Conservation (phyloP, 1,284 basidiomycete genomes). For the Takashimella tepidaria region DNA sequence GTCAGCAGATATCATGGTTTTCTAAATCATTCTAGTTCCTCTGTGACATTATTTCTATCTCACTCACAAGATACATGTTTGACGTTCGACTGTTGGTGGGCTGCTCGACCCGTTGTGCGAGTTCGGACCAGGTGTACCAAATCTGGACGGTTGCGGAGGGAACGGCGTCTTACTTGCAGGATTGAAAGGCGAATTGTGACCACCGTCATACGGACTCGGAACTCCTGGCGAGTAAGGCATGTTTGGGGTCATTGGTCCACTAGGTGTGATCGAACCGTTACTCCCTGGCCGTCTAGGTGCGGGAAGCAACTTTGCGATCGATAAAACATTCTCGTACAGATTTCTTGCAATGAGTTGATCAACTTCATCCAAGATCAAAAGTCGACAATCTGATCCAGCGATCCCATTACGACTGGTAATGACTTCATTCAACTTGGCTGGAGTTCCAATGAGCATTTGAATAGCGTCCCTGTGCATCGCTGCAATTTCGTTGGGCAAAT, state of each 20-base stretch:
- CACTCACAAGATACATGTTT: slow-evolving; percentile 78
- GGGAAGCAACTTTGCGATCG: slow-evolving; percentile 83
- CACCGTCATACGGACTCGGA: slow-evolving; percentile 44
- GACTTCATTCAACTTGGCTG: slow-evolving; percentile 88
- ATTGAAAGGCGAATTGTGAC: slow-evolving; percentile 53
- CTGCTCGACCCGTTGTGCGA: slow-evolving; percentile 8
- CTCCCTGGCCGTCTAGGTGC: slow-evolving; percentile 62
- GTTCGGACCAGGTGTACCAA: slow-evolving; percentile 21
- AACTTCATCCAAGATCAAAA: slow-evolving; percentile 93
- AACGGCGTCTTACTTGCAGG: slow-evolving; percentile 47
- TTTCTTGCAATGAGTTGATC: slow-evolving; percentile 94
- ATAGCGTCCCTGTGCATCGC: slow-evolving; percentile 83
- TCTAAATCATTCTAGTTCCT: too few relatives aligned
- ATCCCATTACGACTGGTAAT: slow-evolving; percentile 67
- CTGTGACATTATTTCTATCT: too few relatives aligned
- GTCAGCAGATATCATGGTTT: background rate
- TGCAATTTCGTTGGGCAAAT: slow-evolving; percentile 71
- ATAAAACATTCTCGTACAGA: slow-evolving; percentile 88
- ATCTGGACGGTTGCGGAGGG: slow-evolving; percentile 51
- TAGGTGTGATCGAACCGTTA: slow-evolving; percentile 27
- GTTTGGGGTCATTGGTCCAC: slow-evolving; percentile 16
- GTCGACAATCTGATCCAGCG: slow-evolving; percentile 72
- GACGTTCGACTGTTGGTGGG: slow-evolving; percentile 57
- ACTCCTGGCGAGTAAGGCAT: slow-evolving; percentile 40
- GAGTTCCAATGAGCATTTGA: slow-evolving; percentile 93